Percentiles rank a stretch among this genome's conserved stretches.
Evolutionary conservation across 2,329 filamentous ascomycete genomes (phyloP).

Genomic region (Rhynchosporium agropyri): DNA sequence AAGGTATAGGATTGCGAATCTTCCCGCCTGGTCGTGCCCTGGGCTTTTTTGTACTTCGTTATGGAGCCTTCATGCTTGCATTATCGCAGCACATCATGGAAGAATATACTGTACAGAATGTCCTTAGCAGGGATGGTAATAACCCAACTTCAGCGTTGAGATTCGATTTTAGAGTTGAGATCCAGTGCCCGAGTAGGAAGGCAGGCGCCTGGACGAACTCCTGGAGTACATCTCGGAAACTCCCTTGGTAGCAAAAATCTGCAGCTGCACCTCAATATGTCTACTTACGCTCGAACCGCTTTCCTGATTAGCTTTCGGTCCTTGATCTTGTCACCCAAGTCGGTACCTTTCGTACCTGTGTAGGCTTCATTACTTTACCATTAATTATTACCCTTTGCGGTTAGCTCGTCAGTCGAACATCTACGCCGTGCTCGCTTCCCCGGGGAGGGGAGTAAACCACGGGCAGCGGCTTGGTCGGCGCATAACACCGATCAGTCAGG

Average conservation of each 20-base stretch:
- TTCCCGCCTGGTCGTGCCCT: conserved; percentile 25
- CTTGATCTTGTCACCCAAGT: background rate
- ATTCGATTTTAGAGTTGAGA: too few relatives aligned
- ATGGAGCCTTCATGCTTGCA: background rate
- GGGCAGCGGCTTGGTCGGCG: conserved; percentile 23
- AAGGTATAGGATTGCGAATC: conserved; percentile 9
- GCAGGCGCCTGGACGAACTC: conserved; percentile 14
- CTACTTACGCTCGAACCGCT: conserved; percentile 18
- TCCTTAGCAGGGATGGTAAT: too few relatives aligned
- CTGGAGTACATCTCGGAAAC: conserved; percentile 15
- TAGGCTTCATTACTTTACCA: conserved; percentile 6
- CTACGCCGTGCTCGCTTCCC: conserved; percentile 14
- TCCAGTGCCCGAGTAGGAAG: conserved; percentile 1
- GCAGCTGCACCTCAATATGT: conserved; percentile 20
- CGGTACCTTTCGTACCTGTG: too few relatives aligned
- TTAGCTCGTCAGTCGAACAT: conserved; percentile 5
- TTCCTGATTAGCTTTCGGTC: background rate
- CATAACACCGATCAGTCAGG: conserved; percentile 19
- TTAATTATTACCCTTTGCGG: conserved; percentile 12
- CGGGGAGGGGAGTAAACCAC: conserved; percentile 3
- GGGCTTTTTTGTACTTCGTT: background rate
- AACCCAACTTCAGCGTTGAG: too few relatives aligned
- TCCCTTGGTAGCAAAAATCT: conserved; percentile 23
- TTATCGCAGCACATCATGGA: conserved; percentile 21
- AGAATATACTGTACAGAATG: background rate